These are phyloP conservation scores for Phytophthora ramorum DNA, from an alignment of 352 stramenopile species.

Conservation along the genomic window DNA sequence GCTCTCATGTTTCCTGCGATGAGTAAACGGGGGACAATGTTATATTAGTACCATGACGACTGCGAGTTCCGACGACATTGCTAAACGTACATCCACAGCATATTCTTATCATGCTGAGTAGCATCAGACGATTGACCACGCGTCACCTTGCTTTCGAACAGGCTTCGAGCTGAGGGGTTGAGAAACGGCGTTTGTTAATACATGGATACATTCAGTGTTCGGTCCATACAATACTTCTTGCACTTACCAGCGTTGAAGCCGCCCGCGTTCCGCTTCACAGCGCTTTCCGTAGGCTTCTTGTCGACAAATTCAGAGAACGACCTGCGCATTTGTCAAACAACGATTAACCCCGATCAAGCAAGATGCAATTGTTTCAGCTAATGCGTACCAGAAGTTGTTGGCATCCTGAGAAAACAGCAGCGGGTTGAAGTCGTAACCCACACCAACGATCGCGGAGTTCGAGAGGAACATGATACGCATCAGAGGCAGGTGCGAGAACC, in stretches of 20 bases:
- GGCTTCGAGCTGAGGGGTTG: constrained; percentile 55
- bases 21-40: neutral
- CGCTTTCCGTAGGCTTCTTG: constrained; percentile 72
- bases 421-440: constrained; percentile 93
- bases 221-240: neutral
- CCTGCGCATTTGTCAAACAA: constrained; percentile 28
- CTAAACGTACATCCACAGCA: constrained; percentile 79
- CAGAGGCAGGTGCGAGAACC: constrained; percentile 88
- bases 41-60: neutral
- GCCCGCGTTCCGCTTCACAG: constrained; percentile 63
- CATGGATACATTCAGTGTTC: neutral
- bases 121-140: constrained; percentile 85
- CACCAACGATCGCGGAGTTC: constrained; percentile 88
- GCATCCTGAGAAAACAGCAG: constrained; percentile 85
- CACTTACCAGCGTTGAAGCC: constrained; percentile 72
- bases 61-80: neutral
- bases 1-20: constrained; percentile 80
- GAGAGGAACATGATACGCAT: constrained; percentile 89
- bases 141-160: constrained; percentile 89
- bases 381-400: constrained; percentile 76
- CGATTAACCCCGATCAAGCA: constrained; percentile 1
- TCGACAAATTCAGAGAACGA: constrained; percentile 80
- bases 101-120: constrained; percentile 80
- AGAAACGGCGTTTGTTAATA: neutral
- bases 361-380: constrained; percentile 8